A percentile compares a stretch with the other conserved stretches of the same genome.
phyloP scores from a whole-genome alignment of 108 stramenopile species.

The Schizochytrium sp. region DNA sequence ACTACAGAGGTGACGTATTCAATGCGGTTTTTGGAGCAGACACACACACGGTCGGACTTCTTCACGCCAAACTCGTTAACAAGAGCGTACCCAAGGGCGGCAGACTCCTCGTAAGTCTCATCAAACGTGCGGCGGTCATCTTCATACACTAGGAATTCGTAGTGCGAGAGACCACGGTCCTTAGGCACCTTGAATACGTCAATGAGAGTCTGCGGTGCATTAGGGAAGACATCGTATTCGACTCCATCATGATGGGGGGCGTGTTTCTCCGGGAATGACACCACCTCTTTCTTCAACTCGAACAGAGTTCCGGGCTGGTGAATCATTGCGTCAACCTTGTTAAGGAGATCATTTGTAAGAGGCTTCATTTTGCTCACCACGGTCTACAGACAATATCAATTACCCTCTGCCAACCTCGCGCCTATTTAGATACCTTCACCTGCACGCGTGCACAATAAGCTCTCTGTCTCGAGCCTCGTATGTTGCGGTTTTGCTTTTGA shows the following conservation, averaged over 20 bases:
- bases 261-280: neutral
- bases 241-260: constrained; percentile 59
- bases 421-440: too few relatives aligned
- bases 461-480: too few relatives aligned
- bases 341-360: neutral
- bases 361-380: neutral
- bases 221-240: constrained; percentile 25
- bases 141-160: constrained; percentile 10
- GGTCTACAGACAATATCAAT: too few relatives aligned
- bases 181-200: neutral
- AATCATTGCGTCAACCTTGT: neutral
- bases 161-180: neutral
- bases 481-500: too few relatives aligned
- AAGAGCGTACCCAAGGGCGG: constrained; percentile 25
- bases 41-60: constrained; percentile 1
- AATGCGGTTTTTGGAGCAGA: constrained; percentile 11
- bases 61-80: neutral
- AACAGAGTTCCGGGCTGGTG: neutral
- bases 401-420: too few relatives aligned
- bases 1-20: neutral
- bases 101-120: neutral
- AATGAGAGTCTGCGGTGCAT: constrained; percentile 24
- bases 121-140: constrained; percentile 4
- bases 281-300: constrained; percentile 4
- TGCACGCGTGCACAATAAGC: too few relatives aligned